Conservation (phyloP, 306 rosid species). For the Pterocarpus macrocarpus region DNA sequence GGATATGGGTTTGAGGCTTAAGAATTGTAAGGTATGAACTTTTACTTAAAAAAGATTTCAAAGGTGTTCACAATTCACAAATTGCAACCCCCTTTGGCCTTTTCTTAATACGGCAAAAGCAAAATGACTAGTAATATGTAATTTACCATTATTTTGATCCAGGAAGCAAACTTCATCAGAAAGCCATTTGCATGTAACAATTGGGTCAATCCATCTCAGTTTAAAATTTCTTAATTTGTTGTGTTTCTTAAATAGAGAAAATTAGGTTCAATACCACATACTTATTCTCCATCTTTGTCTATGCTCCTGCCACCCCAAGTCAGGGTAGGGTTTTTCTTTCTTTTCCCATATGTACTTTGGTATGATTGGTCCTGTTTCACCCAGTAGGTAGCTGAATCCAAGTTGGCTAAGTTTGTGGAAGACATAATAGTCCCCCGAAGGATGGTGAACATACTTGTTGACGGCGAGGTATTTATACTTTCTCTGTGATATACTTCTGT, state of each 20-base stretch:
- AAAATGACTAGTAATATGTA: conserved; percentile 3
- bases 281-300: conserved; percentile 5
- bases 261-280: neutral
- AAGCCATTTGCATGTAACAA: conserved; percentile 31
- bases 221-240: conserved; percentile 10
- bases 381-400: conserved; percentile 89
- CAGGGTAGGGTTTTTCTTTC: conserved; percentile 7
- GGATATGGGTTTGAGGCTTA: conserved; percentile 96
- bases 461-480: conserved; percentile 82
- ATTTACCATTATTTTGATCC: conserved; percentile 3
- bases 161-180: conserved; percentile 23
- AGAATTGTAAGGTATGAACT: conserved; percentile 93
- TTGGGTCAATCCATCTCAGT: conserved; percentile 14
- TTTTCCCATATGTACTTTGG: conserved; percentile 22
- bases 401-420: conserved; percentile 94
- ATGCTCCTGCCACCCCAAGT: neutral
- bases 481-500: conserved; percentile 19
- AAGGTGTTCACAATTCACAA: neutral
- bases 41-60: neutral
- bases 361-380: conserved; percentile 38
- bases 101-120: conserved; percentile 1
- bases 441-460: conserved; percentile 90
- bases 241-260: neutral
- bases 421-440: conserved; percentile 97
- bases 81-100: neutral